These are phyloP conservation scores for Plectranthus barbatus DNA, from an alignment of 257 asterid species.

Conservation along the genomic window DNA sequence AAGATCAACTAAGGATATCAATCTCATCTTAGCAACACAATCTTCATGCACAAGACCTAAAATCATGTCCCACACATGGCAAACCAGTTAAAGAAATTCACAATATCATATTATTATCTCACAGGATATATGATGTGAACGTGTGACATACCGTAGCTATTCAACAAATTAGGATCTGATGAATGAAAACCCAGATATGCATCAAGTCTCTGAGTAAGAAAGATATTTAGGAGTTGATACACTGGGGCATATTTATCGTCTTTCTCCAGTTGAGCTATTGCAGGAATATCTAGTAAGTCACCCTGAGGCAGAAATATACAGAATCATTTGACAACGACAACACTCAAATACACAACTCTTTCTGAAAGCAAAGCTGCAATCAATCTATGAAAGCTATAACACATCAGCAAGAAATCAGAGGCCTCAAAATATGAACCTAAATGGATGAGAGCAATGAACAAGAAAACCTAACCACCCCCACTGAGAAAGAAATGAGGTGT, in stretches of 20 bases:
- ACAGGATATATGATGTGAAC: not conserved
- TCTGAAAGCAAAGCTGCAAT: not conserved
- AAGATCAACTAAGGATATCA: slow-evolving; percentile 76
- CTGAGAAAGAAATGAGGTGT: too few relatives aligned
- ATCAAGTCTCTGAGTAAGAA: slow-evolving; percentile 75
- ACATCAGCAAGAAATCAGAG: not conserved
- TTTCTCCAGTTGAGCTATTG: slow-evolving; percentile 78
- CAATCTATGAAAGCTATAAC: not conserved
- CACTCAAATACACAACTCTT: not conserved
- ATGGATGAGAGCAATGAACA: too few relatives aligned
- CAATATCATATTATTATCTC: not conserved
- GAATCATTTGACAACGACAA: not conserved
- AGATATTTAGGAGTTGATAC: slow-evolving; percentile 72
- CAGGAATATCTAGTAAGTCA: slow-evolving; percentile 82
- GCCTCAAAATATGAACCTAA: too few relatives aligned
- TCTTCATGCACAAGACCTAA: slow-evolving; percentile 94
- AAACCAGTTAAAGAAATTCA: not conserved
- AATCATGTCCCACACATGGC: slow-evolving; percentile 2
- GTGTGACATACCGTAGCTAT: slow-evolving; percentile 43
- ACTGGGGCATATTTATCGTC: slow-evolving; percentile 51
- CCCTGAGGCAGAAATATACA: slow-evolving; percentile 33
- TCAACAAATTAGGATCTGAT: slow-evolving; percentile 46
- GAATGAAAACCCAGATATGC: slow-evolving; percentile 69
- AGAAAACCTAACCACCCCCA: too few relatives aligned
- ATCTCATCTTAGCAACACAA: slow-evolving; percentile 77